These are phyloP conservation scores for Thelonectria olida DNA, from an alignment of 2,329 filamentous ascomycete species.

Conservation along the genomic window DNA sequence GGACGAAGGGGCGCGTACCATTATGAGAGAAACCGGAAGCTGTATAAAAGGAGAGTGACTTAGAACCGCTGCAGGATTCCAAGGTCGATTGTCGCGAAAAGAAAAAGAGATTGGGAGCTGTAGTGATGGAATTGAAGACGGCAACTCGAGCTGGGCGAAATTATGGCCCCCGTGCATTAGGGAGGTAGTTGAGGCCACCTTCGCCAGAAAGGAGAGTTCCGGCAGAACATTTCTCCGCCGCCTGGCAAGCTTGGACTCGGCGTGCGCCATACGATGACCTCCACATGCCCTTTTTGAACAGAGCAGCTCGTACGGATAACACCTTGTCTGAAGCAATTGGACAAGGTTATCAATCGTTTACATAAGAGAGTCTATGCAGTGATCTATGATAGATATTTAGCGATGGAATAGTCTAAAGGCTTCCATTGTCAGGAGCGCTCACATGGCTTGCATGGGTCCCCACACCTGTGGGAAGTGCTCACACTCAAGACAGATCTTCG, in stretches of 20 bases:
- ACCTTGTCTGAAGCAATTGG: not conserved
- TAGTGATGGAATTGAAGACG: slow-evolving; percentile 35
- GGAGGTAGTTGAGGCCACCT: slow-evolving; percentile 55
- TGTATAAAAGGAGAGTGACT: slow-evolving; percentile 31
- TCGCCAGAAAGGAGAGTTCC: slow-evolving; percentile 47
- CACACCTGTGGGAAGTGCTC: too few relatives aligned
- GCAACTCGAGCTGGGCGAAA: slow-evolving; percentile 39
- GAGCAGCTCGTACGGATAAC: not conserved
- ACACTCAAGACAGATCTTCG: too few relatives aligned
- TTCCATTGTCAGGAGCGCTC: too few relatives aligned
- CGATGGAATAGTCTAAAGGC: too few relatives aligned
- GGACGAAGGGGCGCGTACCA: slow-evolving; percentile 43
- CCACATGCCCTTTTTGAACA: slow-evolving; percentile 1
- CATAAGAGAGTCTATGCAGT: not conserved
- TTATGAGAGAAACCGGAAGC: slow-evolving; percentile 34
- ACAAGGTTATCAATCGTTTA: not conserved
- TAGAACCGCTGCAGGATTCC: slow-evolving; percentile 49
- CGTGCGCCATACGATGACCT: not conserved
- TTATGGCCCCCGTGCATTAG: slow-evolving; percentile 41
- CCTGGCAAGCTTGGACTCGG: not conserved
- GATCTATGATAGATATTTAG: too few relatives aligned
- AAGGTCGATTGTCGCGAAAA: slow-evolving; percentile 35
- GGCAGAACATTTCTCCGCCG: slow-evolving; percentile 48
- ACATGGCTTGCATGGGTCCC: too few relatives aligned
- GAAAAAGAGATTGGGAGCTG: slow-evolving; percentile 31